These are phyloP conservation scores for Kodamaea kakaduensis DNA, from an alignment of 805 yeast species.

Conservation along the genomic window DNA sequence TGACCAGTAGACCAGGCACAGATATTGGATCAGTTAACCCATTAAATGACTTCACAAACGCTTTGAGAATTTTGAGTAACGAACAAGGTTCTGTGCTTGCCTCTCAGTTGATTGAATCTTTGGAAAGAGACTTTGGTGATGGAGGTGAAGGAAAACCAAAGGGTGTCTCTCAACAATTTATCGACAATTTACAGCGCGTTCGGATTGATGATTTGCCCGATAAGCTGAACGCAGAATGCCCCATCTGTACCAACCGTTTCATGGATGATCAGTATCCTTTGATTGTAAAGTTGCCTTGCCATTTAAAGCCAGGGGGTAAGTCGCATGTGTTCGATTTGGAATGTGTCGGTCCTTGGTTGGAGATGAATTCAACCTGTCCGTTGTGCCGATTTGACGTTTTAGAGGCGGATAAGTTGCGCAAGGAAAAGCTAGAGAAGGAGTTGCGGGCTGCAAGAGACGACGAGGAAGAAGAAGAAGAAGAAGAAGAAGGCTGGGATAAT, in stretches of 20 bases:
- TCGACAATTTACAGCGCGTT: constrained; percentile 77
- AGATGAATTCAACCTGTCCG: constrained; percentile 74
- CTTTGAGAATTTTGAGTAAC: constrained; percentile 26
- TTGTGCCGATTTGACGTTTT: constrained; percentile 74
- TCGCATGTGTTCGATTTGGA: constrained; percentile 82
- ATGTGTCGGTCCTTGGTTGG: constrained; percentile 88
- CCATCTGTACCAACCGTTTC: constrained; percentile 77
- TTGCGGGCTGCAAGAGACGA: constrained; percentile 36
- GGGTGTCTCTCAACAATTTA: constrained; percentile 65
- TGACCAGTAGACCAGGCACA: constrained; percentile 16
- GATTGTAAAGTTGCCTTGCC: constrained; percentile 72
- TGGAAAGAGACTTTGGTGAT: constrained; percentile 14
- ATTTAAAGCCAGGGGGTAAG: constrained; percentile 24
- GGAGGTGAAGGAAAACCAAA: constrained; percentile 13
- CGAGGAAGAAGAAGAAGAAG: constrained; percentile 53
- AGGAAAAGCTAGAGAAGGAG: constrained; percentile 32
- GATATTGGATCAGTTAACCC: constrained; percentile 7
- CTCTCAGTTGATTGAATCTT: constrained; percentile 21
- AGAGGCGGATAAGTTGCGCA: constrained; percentile 29
- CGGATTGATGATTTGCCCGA: constrained; percentile 29
- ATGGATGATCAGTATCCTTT: constrained; percentile 73
- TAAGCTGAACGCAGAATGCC: constrained; percentile 60
- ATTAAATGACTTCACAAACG: constrained; percentile 27
- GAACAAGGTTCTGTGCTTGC: constrained; percentile 32
- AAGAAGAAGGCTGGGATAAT: constrained; percentile 71